Base-by-base conservation (phyloP, 306 rosid genomes). In the Fragaria ananassa region DNA sequence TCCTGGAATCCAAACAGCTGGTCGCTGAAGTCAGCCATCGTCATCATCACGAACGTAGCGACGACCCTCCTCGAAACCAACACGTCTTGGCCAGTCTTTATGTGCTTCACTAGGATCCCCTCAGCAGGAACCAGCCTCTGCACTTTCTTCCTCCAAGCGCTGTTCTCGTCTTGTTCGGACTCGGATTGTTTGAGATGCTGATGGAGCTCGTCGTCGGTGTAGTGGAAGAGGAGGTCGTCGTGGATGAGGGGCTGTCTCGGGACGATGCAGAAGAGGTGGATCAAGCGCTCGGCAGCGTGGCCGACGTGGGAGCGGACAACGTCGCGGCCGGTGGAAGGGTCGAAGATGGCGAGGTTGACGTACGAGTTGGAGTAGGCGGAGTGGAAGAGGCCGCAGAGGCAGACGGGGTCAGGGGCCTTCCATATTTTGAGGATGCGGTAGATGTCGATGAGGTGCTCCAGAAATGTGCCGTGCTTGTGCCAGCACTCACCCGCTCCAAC, bases 381-480 rank as follows among this genome's bases (percentile, higher is more conserved):
- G 86, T 94, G 97, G 78, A 94, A 94, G 60, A 94, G 98, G 44
- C 97, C 98, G 54, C 90, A 91, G 9, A 94, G 93, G 50, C 86
- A 89, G 39, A 94, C 90, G 0, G 82, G 46, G 44, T 72, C 68
- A 0, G 83, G 96, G 5, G 82, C 82, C 9, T 84, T 86, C 98
- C 97, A 92, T 50, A 94, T 86, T 31, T 85, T 82, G 86, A 92
- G 97, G 14, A 92, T 92, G 2, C 91, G 88, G 68, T 80, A 87
- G 0, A 87, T 82, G 58, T 94, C 97, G 3, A 87, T 4, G 4
- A 92, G 93, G 83, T 94, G 98, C 0, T 94, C 88, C 27, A 94
- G 91, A 77, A 94, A 94, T 72, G 85, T 90, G 21, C 98, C 98
- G 14, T 94, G 98, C 73, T 94, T 92, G 86, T 94, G 98, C 96